Conservation (phyloP, 257 asterid species). For the Thymus mandschuricus region DNA sequence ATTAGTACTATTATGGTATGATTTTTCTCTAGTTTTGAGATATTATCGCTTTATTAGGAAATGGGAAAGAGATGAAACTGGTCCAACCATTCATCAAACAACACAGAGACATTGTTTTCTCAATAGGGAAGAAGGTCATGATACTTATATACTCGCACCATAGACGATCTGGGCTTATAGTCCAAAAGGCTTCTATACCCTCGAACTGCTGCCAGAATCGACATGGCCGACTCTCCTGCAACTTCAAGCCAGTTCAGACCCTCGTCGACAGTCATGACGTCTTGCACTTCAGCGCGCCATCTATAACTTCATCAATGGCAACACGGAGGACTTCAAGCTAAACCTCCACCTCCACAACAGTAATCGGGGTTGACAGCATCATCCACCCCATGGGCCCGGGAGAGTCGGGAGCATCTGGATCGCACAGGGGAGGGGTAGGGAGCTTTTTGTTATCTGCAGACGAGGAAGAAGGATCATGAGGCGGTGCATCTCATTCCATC, state of each 20-base stretch:
- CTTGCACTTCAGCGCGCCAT: slow-evolving; percentile 66
- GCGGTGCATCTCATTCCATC: slow-evolving; percentile 71
- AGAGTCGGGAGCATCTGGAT: slow-evolving; percentile 69
- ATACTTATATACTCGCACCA: too few species aligned
- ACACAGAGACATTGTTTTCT: too few species aligned
- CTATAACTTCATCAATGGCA: slow-evolving; percentile 48
- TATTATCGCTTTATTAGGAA: too few species aligned
- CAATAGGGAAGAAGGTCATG: too few species aligned
- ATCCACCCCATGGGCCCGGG: slow-evolving; percentile 33
- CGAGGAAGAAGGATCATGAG: slow-evolving; percentile 46
- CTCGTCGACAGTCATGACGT: slow-evolving; percentile 57
- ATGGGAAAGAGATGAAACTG: too few species aligned
- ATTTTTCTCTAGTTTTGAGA: too few species aligned
- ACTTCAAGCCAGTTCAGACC: slow-evolving; percentile 42
- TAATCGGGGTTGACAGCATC: slow-evolving; percentile 33
- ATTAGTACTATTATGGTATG: too few species aligned
- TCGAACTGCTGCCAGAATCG: slow-evolving; percentile 66
- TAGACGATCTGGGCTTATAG: slow-evolving; percentile 63
- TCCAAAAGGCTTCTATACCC: slow-evolving; percentile 62
- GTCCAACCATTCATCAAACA: too few species aligned
- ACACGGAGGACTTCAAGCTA: slow-evolving; percentile 59
- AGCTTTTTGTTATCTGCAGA: slow-evolving; percentile 42
- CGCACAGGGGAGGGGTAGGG: slow-evolving; percentile 71
- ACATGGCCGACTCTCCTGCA: slow-evolving; percentile 53
- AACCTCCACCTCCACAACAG: slow-evolving; percentile 50